Evolutionary conservation across 345 rosid species (phyloP), one percentile per base, ranked within the genome.

Genomic region (Garcia nutans): DNA sequence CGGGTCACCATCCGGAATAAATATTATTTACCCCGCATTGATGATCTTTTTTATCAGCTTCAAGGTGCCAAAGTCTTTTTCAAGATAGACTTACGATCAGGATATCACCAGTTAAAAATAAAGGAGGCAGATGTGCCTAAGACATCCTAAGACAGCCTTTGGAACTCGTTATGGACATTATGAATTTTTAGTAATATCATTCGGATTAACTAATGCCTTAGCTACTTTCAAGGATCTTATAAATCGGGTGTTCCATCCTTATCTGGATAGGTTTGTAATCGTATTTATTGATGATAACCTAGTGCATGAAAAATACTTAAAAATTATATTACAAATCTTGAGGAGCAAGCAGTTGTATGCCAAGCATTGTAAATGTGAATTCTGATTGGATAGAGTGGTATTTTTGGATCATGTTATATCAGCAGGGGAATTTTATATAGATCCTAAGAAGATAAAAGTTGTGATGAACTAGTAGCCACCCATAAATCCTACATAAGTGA

Each of bases 41-140:
- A 45, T 68, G 72, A 68, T 68, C 23, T 68, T 9, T 68, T 68
- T 47, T 28, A 68, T 19, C 6, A 47, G 10, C 20, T 68, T 12
- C 17, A 28, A 28, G 31, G 31, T 1, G 31, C 2, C 2, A 28
- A 28, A 28, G 31, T 28, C 31, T 28, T 28, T 16, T 45, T 37
- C 0, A 68, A 68, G 23, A 47, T 68, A 19, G 56, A 68, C 31
- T 42, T 68, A 47, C 47, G 58, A 47, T 45, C 13, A 5, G 10
- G 56, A 4, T 60, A 60, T 60, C 26, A 60, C 10, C 23, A 20
- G 15, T 10, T 60, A n/a, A 60, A 26, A 26, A 26, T 60, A 2
- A n/a, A 10, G 4, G 22, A 60, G 20, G 5, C 8, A 19, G 65
- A 60, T 7, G 12, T 60, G 31, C 2, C 31, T 28, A 28, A 28